Percentiles rank a stretch among this genome's conserved stretches.
Evolutionary conservation across 257 asterid genomes (phyloP).

Genomic region (Anisodus acutangulus): DNA sequence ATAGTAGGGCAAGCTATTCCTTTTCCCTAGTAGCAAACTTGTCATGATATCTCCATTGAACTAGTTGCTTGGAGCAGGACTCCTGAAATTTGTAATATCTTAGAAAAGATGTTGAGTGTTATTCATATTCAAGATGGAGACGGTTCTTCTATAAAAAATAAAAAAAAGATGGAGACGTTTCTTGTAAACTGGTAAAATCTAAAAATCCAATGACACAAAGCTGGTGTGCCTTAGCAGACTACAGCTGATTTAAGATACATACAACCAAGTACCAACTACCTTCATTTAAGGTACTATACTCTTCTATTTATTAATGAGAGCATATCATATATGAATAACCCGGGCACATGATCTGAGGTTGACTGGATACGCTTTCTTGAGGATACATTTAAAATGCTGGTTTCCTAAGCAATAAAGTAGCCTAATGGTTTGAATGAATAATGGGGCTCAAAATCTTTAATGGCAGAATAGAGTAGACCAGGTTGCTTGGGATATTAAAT

Average conservation of each 20-base stretch:
- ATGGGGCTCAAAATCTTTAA: background rate
- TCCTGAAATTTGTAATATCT: background rate
- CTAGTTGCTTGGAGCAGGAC: background rate
- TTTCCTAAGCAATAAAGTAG: background rate
- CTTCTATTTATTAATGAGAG: background rate
- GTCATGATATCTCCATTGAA: constrained; percentile 3
- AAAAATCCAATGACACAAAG: background rate
- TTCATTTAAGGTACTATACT: background rate
- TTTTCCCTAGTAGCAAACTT: constrained; percentile 3
- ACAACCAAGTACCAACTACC: background rate
- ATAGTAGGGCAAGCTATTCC: constrained; percentile 14
- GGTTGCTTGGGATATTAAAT: background rate
- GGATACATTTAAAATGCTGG: background rate
- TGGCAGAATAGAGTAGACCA: constrained; percentile 22
- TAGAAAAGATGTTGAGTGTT: background rate
- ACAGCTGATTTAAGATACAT: background rate
- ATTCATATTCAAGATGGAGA: constrained; percentile 18
- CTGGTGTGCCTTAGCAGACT: background rate
- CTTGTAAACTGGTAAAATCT: background rate
- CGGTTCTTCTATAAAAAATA: background rate
- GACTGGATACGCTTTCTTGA: background rate
- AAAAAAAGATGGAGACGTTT: background rate
- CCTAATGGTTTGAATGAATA: background rate
- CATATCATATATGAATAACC: background rate
- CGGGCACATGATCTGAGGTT: background rate